A percentile compares a stretch with the other conserved stretches of the same genome.
phyloP scores from a whole-genome alignment of 2,329 filamentous ascomycete species.

The Colletotrichum sp. region DNA sequence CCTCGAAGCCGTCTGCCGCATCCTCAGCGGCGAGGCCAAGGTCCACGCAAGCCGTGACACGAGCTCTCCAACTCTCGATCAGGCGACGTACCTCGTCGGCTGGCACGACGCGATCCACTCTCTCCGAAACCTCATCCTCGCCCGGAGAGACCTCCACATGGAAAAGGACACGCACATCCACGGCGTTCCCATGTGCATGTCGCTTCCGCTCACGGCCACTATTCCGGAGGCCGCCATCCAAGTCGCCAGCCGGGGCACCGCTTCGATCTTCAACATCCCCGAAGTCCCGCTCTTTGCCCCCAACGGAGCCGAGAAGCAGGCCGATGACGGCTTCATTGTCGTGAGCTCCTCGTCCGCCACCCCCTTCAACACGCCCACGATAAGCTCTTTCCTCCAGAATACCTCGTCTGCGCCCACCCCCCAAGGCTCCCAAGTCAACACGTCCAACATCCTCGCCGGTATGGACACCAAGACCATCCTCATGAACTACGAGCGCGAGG shows the following conservation, averaged over 20 bases:
- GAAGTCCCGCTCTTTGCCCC: not conserved
- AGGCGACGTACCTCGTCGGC: not conserved
- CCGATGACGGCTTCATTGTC: too few relatives aligned
- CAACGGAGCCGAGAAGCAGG: not conserved
- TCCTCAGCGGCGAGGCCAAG: not conserved
- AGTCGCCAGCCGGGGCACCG: not conserved
- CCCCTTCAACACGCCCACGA: not conserved
- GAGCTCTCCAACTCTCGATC: not conserved
- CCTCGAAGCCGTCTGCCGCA: not conserved
- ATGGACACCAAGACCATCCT: not conserved
- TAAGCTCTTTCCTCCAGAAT: not conserved
- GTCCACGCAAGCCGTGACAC: not conserved
- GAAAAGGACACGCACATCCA: not conserved
- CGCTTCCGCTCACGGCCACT: not conserved
- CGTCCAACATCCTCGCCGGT: not conserved
- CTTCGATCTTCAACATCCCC: not conserved
- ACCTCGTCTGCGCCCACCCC: not conserved
- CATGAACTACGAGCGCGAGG: constrained; percentile 1
- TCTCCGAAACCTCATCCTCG: not conserved
- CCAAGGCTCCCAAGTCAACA: not conserved
- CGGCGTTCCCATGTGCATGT: not conserved
- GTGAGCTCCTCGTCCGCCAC: not conserved
- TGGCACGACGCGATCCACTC: constrained; percentile 2
- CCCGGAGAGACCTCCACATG: not conserved
- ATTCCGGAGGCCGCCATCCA: not conserved